Conservation (phyloP, 495 filamentous ascomycete species). For the Lophiostoma macrostomum region DNA sequence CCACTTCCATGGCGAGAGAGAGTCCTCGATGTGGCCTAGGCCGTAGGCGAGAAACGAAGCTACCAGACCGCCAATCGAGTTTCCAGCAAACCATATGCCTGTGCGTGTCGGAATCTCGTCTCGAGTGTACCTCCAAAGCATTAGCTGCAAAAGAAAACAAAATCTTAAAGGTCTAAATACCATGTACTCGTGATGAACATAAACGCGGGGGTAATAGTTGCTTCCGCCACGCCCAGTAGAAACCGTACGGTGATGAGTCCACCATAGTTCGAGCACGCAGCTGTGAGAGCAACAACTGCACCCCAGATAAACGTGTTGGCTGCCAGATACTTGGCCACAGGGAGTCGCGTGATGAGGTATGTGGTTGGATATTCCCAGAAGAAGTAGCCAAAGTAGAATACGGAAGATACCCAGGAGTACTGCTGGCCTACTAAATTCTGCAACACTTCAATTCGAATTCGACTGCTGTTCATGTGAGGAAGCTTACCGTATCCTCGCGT, state of each 20-base stretch:
- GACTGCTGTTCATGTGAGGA: too few species aligned
- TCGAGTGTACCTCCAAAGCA: conserved; percentile 43
- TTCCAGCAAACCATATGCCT: conserved; percentile 55
- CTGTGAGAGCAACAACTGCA: conserved; percentile 53
- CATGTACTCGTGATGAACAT: conserved; percentile 45
- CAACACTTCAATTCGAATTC: too few species aligned
- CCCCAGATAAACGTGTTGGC: conserved; percentile 63
- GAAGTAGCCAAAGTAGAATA: conserved; percentile 70
- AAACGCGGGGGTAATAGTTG: conserved; percentile 42
- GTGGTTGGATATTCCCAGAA: conserved; percentile 48
- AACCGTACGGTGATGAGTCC: conserved; percentile 55
- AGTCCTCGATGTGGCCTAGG: conserved; percentile 34
- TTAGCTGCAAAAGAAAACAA: background rate
- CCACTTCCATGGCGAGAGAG: conserved; percentile 29
- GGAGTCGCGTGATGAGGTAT: conserved; percentile 56
- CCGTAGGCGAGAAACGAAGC: conserved; percentile 56
- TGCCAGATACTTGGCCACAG: conserved; percentile 55
- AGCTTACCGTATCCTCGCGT: conserved; percentile 1
- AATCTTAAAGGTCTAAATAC: conserved; percentile 12
- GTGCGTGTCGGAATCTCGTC: conserved; percentile 58
- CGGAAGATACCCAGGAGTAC: conserved; percentile 72
- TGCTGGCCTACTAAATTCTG: conserved; percentile 45
- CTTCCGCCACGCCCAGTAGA: conserved; percentile 56
- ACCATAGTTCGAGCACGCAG: conserved; percentile 52
- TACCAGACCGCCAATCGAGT: conserved; percentile 21